Conservation (phyloP, 2,329 filamentous ascomycete species). For the Cadophora sp. region DNA sequence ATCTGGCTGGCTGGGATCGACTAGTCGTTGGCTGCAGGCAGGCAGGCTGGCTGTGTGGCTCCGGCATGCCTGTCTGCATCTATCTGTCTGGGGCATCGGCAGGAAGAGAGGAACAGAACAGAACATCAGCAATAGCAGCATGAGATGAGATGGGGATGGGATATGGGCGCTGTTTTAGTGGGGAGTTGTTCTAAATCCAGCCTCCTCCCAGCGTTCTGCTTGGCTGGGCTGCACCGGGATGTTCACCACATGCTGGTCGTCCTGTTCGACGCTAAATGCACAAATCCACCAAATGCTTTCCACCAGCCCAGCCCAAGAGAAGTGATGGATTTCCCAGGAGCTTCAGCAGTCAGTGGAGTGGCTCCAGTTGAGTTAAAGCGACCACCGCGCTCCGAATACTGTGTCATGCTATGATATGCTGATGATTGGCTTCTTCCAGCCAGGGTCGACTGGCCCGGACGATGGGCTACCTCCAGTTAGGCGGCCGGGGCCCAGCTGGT, state of each 20-base stretch:
- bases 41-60: constrained; percentile 10
- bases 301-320: neutral
- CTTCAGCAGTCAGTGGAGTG: neutral
- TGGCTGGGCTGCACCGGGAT: constrained; percentile 12
- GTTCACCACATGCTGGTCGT: constrained; percentile 21
- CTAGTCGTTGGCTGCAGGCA: constrained; percentile 14
- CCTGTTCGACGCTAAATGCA: constrained; percentile 35
- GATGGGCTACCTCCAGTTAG: neutral
- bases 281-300: neutral
- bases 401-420: too few species aligned
- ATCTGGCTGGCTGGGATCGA: constrained; percentile 12
- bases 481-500: neutral
- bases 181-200: constrained; percentile 28
- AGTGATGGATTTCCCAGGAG: constrained; percentile 17
- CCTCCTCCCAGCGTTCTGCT: constrained; percentile 15
- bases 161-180: neutral
- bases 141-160: constrained; percentile 37
- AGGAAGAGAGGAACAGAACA: neutral
- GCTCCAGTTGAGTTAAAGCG: neutral
- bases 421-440: constrained; percentile 6
- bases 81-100: constrained; percentile 2
- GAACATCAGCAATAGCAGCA: constrained; percentile 26
- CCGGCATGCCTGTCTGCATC: constrained; percentile 2
- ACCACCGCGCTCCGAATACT: constrained; percentile 4
- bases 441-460: constrained; percentile 1